Conservation (phyloP, 208 protist genomes). For the Acanthamoeba castellanii region DNA sequence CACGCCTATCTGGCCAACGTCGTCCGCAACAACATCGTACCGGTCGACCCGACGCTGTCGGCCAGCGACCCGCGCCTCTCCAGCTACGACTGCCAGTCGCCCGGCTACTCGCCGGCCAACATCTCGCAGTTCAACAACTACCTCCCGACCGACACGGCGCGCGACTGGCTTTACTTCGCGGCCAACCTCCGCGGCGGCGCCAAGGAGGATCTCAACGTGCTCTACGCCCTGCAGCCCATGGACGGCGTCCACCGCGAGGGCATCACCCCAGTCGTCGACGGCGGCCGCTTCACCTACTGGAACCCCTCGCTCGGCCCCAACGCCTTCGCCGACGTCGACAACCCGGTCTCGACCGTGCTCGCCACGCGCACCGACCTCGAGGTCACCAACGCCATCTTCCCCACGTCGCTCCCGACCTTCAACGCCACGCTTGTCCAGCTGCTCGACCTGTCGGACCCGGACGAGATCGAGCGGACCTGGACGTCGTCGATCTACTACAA, state of each 20-base stretch:
- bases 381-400: background rate
- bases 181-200: constrained; percentile 78
- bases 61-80: constrained; percentile 56
- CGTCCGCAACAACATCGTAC: background rate
- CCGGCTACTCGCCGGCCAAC: constrained; percentile 61
- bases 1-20: too few species aligned
- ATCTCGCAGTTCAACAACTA: constrained; percentile 80
- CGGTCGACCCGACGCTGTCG: background rate
- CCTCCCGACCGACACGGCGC: constrained; percentile 58
- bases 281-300: constrained; percentile 79
- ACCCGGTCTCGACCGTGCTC: constrained; percentile 36
- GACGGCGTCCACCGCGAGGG: constrained; percentile 29
- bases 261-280: background rate
- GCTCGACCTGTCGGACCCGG: constrained; percentile 51
- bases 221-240: constrained; percentile 66
- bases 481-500: constrained; percentile 74
- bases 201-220: constrained; percentile 75
- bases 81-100: constrained; percentile 67
- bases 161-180: constrained; percentile 81
- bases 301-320: constrained; percentile 79
- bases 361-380: constrained; percentile 11
- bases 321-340: constrained; percentile 72
- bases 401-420: background rate
- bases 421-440: constrained; percentile 70
- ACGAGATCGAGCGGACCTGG: constrained; percentile 74